Conservation (phyloP, 768 basidiomycete genomes). For the Xerocomus potaroensis region DNA sequence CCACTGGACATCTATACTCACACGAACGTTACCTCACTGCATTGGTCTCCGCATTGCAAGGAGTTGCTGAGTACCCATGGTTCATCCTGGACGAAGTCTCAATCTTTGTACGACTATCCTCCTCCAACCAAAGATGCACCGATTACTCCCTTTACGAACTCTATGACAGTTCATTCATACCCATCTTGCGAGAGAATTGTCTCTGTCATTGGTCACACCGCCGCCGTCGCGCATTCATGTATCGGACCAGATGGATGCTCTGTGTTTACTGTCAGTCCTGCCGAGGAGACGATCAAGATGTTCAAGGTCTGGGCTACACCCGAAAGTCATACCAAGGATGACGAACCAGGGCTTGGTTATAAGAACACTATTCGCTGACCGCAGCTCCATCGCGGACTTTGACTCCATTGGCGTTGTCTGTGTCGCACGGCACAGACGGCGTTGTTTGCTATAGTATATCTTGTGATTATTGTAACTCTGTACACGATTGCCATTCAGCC, state of each 20-base stretch:
- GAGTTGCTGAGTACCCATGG: slow-evolving; percentile 84
- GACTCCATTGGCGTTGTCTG: slow-evolving; percentile 7
- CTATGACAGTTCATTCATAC: slow-evolving; percentile 49
- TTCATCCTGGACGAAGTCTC: slow-evolving; percentile 26
- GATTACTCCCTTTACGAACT: slow-evolving; percentile 34
- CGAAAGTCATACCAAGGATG: slow-evolving; percentile 13
- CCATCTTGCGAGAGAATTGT: slow-evolving; percentile 49
- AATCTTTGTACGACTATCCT: slow-evolving; percentile 15
- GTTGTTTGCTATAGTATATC: slow-evolving; percentile 8
- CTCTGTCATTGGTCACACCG: slow-evolving; percentile 52
- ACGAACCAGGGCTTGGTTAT: slow-evolving; percentile 18
- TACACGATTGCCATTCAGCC: neutral
- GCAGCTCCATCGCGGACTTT: slow-evolving; percentile 4
- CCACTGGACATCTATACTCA: slow-evolving; percentile 42
- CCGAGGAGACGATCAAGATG: slow-evolving; percentile 68
- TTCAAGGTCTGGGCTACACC: slow-evolving; percentile 58
- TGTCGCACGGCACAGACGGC: slow-evolving; percentile 1
- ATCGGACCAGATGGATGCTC: slow-evolving; percentile 59
- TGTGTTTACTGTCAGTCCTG: slow-evolving; percentile 60
- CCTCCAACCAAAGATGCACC: slow-evolving; percentile 21
- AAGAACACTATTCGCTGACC: slow-evolving; percentile 27
- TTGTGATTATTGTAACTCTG: slow-evolving; percentile 8
- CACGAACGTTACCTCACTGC: slow-evolving; percentile 56
- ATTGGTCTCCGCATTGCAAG: slow-evolving; percentile 75
- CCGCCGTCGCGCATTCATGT: slow-evolving; percentile 56